These are phyloP conservation scores for Aspergillus sparsus DNA, from an alignment of 495 filamentous ascomycete genomes.

Conservation along the genomic window DNA sequence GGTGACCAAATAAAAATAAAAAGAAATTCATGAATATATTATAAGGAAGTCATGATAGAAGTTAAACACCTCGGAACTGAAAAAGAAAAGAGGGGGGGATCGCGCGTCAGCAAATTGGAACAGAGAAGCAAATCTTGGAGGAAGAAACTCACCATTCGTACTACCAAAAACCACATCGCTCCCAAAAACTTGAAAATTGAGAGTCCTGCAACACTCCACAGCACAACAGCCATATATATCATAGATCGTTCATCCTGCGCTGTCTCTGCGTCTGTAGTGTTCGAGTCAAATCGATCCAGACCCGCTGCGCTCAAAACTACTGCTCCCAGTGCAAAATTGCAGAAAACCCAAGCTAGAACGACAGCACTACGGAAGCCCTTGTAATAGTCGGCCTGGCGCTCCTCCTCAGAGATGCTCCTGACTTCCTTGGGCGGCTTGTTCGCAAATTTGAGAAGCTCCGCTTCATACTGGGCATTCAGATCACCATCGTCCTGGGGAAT, in stretches of 20 bases:
- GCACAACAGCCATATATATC: slow-evolving; percentile 86
- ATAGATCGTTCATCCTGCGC: slow-evolving; percentile 54
- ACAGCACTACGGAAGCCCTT: slow-evolving; percentile 90
- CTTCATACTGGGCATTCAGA: slow-evolving; percentile 91
- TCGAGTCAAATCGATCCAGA: slow-evolving; percentile 60
- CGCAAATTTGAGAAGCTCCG: slow-evolving; percentile 74
- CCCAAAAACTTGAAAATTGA: slow-evolving; percentile 89
- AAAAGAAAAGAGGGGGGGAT: slow-evolving; percentile 25
- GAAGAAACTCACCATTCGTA: slow-evolving; percentile 64
- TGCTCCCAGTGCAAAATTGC: slow-evolving; percentile 85
- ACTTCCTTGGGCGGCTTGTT: slow-evolving; percentile 70
- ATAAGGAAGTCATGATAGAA: background rate
- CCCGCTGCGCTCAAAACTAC: slow-evolving; percentile 87
- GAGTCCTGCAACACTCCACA: slow-evolving; percentile 90
- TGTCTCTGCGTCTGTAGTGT: slow-evolving; percentile 35
- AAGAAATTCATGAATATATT: background rate
- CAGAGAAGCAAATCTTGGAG: background rate
- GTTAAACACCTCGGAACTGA: slow-evolving; percentile 57
- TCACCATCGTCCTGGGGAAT: slow-evolving; percentile 84
- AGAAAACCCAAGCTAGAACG: slow-evolving; percentile 95
- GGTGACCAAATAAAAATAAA: slow-evolving; percentile 14
- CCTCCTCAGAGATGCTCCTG: slow-evolving; percentile 57
- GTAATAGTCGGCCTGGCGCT: slow-evolving; percentile 98
- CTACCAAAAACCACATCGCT: slow-evolving; percentile 91
- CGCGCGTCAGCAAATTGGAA: too few relatives aligned